Base-by-base conservation (phyloP, 257 asterid species). In the Nicotiana noctiflora region DNA sequence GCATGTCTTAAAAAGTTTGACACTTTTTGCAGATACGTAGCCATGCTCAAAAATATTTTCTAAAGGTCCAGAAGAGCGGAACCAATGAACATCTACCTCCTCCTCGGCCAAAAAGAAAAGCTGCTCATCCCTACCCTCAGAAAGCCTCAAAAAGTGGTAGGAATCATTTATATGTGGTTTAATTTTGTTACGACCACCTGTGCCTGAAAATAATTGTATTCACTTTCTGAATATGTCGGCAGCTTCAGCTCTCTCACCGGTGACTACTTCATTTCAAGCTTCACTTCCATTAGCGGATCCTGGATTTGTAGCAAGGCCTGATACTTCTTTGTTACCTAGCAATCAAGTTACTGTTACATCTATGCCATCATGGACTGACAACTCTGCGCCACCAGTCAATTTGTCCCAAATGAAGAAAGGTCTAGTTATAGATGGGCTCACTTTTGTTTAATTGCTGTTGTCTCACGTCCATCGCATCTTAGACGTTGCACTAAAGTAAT, bases 91-190 rank as follows among this genome's bases (percentile, higher is more conserved):
- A 91, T 90, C 91, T 94, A 82, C 98, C 98, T 72, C 98, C 98
- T 79, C 98, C 98, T 83, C 88, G 98, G 57, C 98, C 98, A 4
- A 94, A 94, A 92, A 89, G 98, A 86, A 94, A 94, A 86, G 97
- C 98, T 51, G 87, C 97, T 63, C 98, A 93, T 87, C 98, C 98
- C 8, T 94, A 94, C 84, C 98, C 98, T 3, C 98, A 93, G 80
- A 94, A 94, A 87, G 98, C 98, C 82, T 78, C 98, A 6, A 91
- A 88, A 90, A 76, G 34, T 84, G 88, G 96, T 91, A 81, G 32
- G 86, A n/a, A 49, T 83, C 32, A 52, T 14, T 63, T 25, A 44
- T 52, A 61, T 81, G 31, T 61, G 21, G 79, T 51, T 72, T 72
- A 2, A 10, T 21, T 79, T 53, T 6, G 52, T 46, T 5, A 14